A percentile compares a stretch with the other conserved stretches of the same genome.
Evolutionary conservation across 2,329 filamentous ascomycete species (phyloP).

Genomic region (Exophiala calicioides): DNA sequence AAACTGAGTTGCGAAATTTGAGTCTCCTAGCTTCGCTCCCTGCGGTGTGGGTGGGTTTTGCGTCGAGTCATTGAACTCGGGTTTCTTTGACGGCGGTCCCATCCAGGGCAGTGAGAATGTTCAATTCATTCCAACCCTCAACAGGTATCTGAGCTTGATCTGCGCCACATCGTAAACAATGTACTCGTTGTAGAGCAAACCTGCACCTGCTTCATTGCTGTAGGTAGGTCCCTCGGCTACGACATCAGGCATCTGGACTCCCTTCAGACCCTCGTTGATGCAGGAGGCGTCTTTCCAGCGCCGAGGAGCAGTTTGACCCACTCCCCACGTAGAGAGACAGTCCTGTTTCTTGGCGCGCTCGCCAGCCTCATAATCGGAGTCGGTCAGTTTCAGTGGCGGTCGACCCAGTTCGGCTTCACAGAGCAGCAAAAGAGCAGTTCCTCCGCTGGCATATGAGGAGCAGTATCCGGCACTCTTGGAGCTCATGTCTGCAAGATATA

Average conservation of each 20-base stretch:
- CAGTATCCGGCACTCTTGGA: constrained; percentile 84
- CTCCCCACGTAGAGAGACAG: constrained; percentile 69
- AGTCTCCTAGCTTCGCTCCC: too few species aligned
- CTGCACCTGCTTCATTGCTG: constrained; percentile 18
- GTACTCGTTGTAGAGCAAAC: constrained; percentile 46
- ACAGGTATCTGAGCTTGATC: constrained; percentile 48
- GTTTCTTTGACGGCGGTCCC: too few species aligned
- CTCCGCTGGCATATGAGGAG: constrained; percentile 60
- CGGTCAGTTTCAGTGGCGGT: constrained; percentile 66
- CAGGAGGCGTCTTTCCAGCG: constrained; percentile 74
- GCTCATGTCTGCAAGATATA: constrained; percentile 84
- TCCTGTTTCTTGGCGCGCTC: constrained; percentile 62
- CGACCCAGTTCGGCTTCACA: constrained; percentile 81
- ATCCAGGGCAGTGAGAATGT: neutral
- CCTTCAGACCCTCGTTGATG: constrained; percentile 65
- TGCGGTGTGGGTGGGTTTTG: too few species aligned
- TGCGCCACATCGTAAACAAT: constrained; percentile 53
- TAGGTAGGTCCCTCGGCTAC: constrained; percentile 9
- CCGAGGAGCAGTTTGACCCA: constrained; percentile 64
- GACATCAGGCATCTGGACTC: constrained; percentile 61
- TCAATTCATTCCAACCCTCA: constrained; percentile 36
- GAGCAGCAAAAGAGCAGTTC: constrained; percentile 72
- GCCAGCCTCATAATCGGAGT: constrained; percentile 63
- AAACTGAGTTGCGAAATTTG: too few species aligned
- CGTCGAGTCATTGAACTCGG: too few species aligned